A percentile compares a stretch with the other conserved stretches of the same genome.
Evolutionary conservation across 257 asterid species (phyloP).

Genomic region (Solanum boliviense): DNA sequence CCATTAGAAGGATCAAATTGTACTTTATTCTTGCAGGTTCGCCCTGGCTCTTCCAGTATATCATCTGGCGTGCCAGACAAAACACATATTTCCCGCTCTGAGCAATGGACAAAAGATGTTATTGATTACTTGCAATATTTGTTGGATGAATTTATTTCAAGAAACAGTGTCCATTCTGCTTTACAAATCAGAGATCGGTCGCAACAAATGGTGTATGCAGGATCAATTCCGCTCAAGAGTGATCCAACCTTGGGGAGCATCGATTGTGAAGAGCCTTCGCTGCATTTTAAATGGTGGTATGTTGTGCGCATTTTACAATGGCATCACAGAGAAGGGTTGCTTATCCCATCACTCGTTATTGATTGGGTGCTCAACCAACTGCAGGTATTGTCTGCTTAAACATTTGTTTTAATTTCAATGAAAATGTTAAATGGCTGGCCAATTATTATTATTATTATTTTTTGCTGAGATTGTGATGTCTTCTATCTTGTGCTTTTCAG

Average conservation of each 20-base stretch:
- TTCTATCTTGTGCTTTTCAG: slow-evolving; percentile 33
- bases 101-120: slow-evolving; percentile 96
- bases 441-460: not conserved
- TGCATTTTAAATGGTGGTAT: slow-evolving; percentile 96
- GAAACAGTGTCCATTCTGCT: slow-evolving; percentile 54
- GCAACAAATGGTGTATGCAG: slow-evolving; percentile 53
- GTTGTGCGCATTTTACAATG: slow-evolving; percentile 86
- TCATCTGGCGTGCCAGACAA: slow-evolving; percentile 72
- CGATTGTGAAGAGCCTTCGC: slow-evolving; percentile 74
- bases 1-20: slow-evolving; percentile 10
- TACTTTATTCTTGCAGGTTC: slow-evolving; percentile 54
- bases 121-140: slow-evolving; percentile 83
- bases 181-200: slow-evolving; percentile 55
- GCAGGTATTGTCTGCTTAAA: slow-evolving; percentile 43
- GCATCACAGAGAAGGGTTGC: slow-evolving; percentile 94
- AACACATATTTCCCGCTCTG: slow-evolving; percentile 72
- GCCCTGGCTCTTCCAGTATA: slow-evolving; percentile 55
- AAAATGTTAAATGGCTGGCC: not conserved
- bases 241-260: slow-evolving; percentile 33
- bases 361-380: slow-evolving; percentile 98
- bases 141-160: slow-evolving; percentile 73
- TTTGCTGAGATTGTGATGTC: not conserved
- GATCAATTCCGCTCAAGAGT: slow-evolving; percentile 47
- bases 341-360: slow-evolving; percentile 76
- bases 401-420: not conserved